These are phyloP conservation scores for Trichoderma sp. DNA, from an alignment of 2,329 filamentous ascomycete species.

Conservation along the genomic window DNA sequence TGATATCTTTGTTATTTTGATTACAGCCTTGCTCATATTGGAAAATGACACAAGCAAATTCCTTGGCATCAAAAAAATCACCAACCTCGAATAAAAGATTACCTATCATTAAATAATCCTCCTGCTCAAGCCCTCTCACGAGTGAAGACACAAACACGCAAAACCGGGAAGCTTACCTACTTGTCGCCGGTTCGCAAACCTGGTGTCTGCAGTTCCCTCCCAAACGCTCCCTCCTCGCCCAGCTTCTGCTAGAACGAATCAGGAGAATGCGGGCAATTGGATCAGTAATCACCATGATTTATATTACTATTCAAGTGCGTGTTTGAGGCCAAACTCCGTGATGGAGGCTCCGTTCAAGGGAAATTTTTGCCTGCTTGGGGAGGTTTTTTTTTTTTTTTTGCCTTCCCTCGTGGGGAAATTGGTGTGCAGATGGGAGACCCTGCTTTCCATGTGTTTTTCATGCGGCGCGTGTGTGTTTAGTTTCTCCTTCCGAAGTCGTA, in stretches of 20 bases:
- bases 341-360: not conserved
- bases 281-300: constrained; percentile 4
- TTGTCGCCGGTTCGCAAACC: not conserved
- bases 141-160: not conserved
- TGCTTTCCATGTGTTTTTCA: not conserved
- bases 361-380: not conserved
- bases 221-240: too few species aligned
- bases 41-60: not conserved
- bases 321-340: not conserved
- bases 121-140: not conserved
- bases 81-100: not conserved
- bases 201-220: not conserved
- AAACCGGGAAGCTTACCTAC: not conserved
- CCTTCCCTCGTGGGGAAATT: not conserved
- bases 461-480: not conserved
- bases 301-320: constrained; percentile 10
- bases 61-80: not conserved
- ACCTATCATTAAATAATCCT: not conserved
- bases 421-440: not conserved
- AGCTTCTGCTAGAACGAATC: not conserved
- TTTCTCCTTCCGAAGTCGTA: not conserved
- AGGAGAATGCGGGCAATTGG: not conserved
- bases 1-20: not conserved
- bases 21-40: not conserved
- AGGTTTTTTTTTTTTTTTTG: too few species aligned